Evolutionary conservation across 768 basidiomycete species (phyloP), one percentile per base, ranked within the genome.

Genomic region (Gloeopeniophorella convolvens): DNA sequence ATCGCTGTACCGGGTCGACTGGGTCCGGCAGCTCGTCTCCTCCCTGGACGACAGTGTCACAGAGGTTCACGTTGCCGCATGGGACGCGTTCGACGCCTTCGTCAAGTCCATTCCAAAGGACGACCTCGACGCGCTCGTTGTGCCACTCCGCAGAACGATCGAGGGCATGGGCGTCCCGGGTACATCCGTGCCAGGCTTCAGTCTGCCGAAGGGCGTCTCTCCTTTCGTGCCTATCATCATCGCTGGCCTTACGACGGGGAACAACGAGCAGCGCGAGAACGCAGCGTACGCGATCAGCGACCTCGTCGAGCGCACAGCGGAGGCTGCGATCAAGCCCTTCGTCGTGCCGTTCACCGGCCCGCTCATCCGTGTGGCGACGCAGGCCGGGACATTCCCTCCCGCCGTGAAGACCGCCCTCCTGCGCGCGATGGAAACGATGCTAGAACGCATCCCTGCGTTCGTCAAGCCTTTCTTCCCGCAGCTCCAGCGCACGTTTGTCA

Each of bases 381-480:
- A 92, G 65, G 85, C 88, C 1, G 83, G 85, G 34, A 83, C 87
- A 0, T 89, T 92, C 65, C 92, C 96, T 6, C 88, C 94, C 0
- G 89, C 83, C 18, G 92, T 97, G 66, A 97, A 98, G 70, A 81
- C 80, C 4, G 93, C 86, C 11, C 94, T 99, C 58, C 76, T 99
- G 26, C 79, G 77, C 28, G 89, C 94, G 5, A 76, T 99, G 42
- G 79, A 83, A 0, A 79, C 83, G 18, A 89, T 97, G 80, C 73
- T 98, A 35, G 81, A 83, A 55, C 77, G 79, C 37, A 93, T 96
- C 20, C 93, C 94, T 0, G 71, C 75, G 3, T 89, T 95, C 58
- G 91, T 98, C 59, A 90, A 89, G 65, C 95, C 95, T 3, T 98
- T 98, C 83, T 97, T 97, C 78, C 96, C 95, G 2, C 96, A 98